A percentile compares a stretch with the other conserved stretches of the same genome.
Evolutionary conservation across 257 asterid species (phyloP).

Genomic region (Ilex aquifolium): DNA sequence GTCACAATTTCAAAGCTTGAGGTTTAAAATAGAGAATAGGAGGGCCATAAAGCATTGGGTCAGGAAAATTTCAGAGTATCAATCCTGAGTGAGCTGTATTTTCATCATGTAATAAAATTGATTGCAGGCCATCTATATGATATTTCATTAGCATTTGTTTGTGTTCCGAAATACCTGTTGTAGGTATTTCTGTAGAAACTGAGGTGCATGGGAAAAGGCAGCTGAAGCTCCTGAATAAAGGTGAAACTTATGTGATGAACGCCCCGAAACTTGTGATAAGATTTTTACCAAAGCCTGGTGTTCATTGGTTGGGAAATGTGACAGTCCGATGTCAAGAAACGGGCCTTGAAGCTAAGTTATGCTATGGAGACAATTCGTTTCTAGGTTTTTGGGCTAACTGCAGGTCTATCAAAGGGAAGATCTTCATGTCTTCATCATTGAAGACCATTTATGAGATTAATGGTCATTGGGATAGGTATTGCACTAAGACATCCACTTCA

Average conservation of each 20-base stretch:
- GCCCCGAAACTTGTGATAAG: slow-evolving; percentile 70
- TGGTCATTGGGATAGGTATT: slow-evolving; percentile 92
- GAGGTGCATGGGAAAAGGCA: slow-evolving; percentile 58
- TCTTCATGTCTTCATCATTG: slow-evolving; percentile 43
- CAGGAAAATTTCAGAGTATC: too few species aligned
- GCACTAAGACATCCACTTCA: not conserved
- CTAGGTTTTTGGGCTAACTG: slow-evolving; percentile 36
- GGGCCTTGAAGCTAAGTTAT: slow-evolving; percentile 59
- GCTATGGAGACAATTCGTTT: slow-evolving; percentile 48
- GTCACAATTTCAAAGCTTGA: too few species aligned
- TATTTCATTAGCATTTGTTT: not conserved
- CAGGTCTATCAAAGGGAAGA: slow-evolving; percentile 60
- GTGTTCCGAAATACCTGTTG: not conserved
- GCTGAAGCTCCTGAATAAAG: slow-evolving; percentile 41
- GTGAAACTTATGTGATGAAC: slow-evolving; percentile 65
- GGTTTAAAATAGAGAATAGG: too few species aligned
- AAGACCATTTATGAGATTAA: slow-evolving; percentile 42
- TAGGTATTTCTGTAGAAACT: slow-evolving; percentile 63
- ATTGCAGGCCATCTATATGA: not conserved
- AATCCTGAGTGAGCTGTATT: too few species aligned
- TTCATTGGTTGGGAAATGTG: slow-evolving; percentile 79
- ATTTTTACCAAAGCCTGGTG: slow-evolving; percentile 58
- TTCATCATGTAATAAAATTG: too few species aligned
- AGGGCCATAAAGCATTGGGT: not conserved
- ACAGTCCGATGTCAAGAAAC: slow-evolving; percentile 51